Base-by-base conservation (phyloP, 495 filamentous ascomycete species). In the Podospora didyma region DNA sequence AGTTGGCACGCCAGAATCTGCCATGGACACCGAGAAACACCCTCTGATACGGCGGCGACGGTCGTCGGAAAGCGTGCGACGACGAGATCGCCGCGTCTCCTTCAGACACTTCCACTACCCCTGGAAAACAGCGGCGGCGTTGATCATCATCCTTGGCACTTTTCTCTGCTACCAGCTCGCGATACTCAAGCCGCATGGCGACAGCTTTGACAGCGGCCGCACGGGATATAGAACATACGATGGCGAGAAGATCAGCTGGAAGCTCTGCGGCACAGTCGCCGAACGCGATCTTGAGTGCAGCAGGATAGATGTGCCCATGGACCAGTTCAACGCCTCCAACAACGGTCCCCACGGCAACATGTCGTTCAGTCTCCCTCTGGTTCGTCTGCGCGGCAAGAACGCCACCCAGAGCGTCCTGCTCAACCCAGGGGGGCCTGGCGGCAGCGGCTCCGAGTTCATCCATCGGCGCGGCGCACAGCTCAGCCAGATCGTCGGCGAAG, bases 371-470 rank as follows among this genome's bases (percentile, higher is more conserved):
- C 71, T 78, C 50, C 73, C 76, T n/a, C 67, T 79, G 9, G 60
- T 75, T 45, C 73, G 75, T 26, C 35, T 76, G 55, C 72, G 72
- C 26, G 70, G 69, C 46, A 60, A 51, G 28, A 69, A 72, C 37
- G 67, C 69, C 14, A 76, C 67, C n/a, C 66, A 60, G 58, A 75
- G 71, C 57, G 59, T 79, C 12, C 63, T 79, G 21, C 58, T 76
- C 34, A 79, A 79, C 62, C 73, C 75, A 3, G 76, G 76, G 20
- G 75, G 76, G 1, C 75, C 76, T 2, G 76, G 75, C 19, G 74
- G 57, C 2, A 71, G 72, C 24, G 76, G 75, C 2, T 63, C 69
- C 20, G 57, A 66, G 3, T 69, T 72, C 19, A 21, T 79, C 14
- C 61, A 70, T 48, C 62, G 66, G 11, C 50, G 51, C 1, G 74